Evolutionary conservation across 2,329 filamentous ascomycete genomes (phyloP).

Genomic region (Aspergillus sp.): DNA sequence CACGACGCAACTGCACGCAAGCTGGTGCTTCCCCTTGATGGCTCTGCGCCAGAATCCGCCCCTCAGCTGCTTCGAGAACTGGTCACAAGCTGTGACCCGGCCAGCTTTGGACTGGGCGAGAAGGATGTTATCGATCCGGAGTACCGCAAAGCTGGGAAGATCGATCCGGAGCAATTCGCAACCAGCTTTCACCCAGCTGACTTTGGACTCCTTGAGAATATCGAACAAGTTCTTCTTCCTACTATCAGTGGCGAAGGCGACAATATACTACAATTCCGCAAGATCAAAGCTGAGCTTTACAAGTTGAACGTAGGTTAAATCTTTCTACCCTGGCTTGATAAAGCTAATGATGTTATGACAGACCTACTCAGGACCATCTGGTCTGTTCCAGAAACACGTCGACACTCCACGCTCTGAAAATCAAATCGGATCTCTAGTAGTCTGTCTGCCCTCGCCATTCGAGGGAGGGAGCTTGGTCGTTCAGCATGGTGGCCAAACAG

Average conservation of each 20-base stretch:
- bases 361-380: slow-evolving; percentile 54
- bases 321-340: no score
- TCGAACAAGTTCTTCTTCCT: slow-evolving; percentile 50
- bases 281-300: slow-evolving; percentile 55
- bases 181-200: slow-evolving; percentile 54
- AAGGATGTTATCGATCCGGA: slow-evolving; percentile 52
- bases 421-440: slow-evolving; percentile 57
- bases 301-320: slow-evolving; percentile 49
- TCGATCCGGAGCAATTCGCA: slow-evolving; percentile 50
- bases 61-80: slow-evolving; percentile 19
- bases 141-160: slow-evolving; percentile 54
- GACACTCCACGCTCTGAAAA: slow-evolving; percentile 51
- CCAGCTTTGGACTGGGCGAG: slow-evolving; percentile 49
- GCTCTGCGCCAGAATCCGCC: not conserved
- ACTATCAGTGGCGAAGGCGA: slow-evolving; percentile 17
- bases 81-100: slow-evolving; percentile 41
- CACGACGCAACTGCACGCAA: not conserved
- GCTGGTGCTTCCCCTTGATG: slow-evolving; percentile 6
- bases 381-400: slow-evolving; percentile 53
- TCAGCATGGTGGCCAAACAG: slow-evolving; percentile 28
- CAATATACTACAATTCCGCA: slow-evolving; percentile 21
- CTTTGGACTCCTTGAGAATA: slow-evolving; percentile 52
- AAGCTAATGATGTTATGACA: slow-evolving; percentile 19
- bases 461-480: slow-evolving; percentile 36
- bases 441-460: slow-evolving; percentile 47